Conservation (phyloP, 164 flowering plant genomes). For the Hamamelis virginiana region DNA sequence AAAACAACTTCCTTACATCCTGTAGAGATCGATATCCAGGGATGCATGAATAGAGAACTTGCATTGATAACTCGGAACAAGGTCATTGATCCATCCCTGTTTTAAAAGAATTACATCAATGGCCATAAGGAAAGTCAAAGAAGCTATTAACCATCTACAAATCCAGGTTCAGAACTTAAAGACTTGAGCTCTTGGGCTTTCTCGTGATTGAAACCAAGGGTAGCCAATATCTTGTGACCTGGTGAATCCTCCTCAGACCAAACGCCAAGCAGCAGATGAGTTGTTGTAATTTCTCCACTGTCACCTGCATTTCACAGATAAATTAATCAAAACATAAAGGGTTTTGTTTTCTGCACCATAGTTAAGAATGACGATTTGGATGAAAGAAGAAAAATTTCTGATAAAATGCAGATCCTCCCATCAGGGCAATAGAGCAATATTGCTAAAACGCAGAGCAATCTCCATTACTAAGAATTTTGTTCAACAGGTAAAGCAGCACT, state of each 20-base stretch:
- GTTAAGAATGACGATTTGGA: neutral
- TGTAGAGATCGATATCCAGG: no score
- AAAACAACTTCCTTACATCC: neutral
- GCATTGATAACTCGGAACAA: neutral
- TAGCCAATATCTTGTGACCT: slow-evolving; percentile 72
- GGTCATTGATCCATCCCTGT: neutral
- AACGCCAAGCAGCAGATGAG: slow-evolving; percentile 70
- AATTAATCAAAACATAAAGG: neutral
- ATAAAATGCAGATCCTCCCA: neutral
- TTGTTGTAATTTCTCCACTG: slow-evolving; percentile 59
- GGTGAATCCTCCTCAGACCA: slow-evolving; percentile 73
- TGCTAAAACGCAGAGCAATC: neutral
- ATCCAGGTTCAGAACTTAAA: slow-evolving; percentile 44
- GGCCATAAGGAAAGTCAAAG: neutral
- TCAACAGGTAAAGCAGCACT: neutral
- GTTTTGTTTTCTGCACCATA: neutral
- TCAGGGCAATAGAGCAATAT: neutral
- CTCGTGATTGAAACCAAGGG: slow-evolving; percentile 64
- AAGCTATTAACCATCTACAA: slow-evolving; percentile 24
- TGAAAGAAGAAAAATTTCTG: neutral
- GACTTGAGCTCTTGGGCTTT: slow-evolving; percentile 64
- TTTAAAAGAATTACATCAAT: slow-evolving; percentile 2
- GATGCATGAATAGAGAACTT: neutral
- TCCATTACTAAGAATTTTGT: neutral
- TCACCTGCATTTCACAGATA: slow-evolving; percentile 44